phyloP scores from a whole-genome alignment of 176 grass and related monocot genomes.

The Calamus simplicifolius region DNA sequence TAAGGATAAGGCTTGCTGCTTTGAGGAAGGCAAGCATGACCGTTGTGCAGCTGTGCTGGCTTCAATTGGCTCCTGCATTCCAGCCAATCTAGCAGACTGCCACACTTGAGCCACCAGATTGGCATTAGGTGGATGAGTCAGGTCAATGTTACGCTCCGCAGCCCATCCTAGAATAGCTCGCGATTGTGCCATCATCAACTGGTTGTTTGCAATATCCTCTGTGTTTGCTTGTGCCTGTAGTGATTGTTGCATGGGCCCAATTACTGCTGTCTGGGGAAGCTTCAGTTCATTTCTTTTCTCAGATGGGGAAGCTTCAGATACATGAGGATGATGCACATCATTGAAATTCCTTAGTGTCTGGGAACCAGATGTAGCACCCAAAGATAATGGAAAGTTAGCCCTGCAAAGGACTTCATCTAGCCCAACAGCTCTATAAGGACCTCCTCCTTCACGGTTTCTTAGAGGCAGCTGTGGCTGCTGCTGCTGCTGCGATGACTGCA shows the following conservation, averaged over 20 bases:
- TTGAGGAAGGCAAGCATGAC: conserved; percentile 17
- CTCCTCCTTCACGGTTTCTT: conserved; percentile 11
- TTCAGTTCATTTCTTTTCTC: too few relatives aligned
- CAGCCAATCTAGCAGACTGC: conserved; percentile 39
- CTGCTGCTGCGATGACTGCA: conserved; percentile 15
- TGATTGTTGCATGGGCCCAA: too few relatives aligned
- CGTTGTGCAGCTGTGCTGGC: conserved; percentile 39
- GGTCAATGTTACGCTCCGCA: too few relatives aligned
- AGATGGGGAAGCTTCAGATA: conserved; percentile 18
- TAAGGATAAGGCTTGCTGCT: conserved; percentile 43
- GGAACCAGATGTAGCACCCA: conserved; percentile 21
- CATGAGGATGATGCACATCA: conserved; percentile 6
- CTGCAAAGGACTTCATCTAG: conserved; percentile 42
- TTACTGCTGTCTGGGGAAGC: too few relatives aligned
- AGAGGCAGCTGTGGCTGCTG: conserved; percentile 15
- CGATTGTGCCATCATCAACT: too few relatives aligned
- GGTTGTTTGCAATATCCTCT: too few relatives aligned
- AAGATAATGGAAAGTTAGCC: conserved; percentile 28
- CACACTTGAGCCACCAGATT: too few relatives aligned
- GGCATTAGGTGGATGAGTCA: too few relatives aligned
- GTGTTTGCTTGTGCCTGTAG: too few relatives aligned
- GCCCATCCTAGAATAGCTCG: too few relatives aligned
- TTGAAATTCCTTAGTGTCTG: conserved; percentile 40
- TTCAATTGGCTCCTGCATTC: conserved; percentile 61
- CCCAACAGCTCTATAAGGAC: conserved; percentile 6